A percentile compares a stretch with the other conserved stretches of the same genome.
These are phyloP conservation scores for Candida sojae DNA, from an alignment of 1,139 yeast genomes.

Conservation along the genomic window DNA sequence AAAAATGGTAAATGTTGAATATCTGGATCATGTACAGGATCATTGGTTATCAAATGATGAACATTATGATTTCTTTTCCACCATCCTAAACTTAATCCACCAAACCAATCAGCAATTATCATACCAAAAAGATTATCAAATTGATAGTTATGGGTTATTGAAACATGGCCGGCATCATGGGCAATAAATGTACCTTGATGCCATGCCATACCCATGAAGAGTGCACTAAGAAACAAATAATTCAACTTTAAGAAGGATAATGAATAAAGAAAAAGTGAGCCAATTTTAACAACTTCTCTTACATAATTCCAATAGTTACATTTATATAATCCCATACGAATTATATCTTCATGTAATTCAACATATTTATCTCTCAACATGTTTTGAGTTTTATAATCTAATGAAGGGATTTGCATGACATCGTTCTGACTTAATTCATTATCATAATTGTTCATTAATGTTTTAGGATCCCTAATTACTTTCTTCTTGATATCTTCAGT, in stretches of 20 bases:
- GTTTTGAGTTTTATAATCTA: conserved; percentile 70
- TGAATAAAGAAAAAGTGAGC: conserved; percentile 51
- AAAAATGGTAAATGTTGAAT: conserved; percentile 91
- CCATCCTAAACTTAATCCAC: conserved; percentile 93
- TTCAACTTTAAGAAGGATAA: conserved; percentile 49
- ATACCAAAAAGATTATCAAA: conserved; percentile 77
- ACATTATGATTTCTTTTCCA: conserved; percentile 94
- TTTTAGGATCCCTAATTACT: conserved; percentile 54
- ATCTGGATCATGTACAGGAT: conserved; percentile 92
- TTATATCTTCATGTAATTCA: conserved; percentile 57
- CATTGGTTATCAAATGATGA: conserved; percentile 85
- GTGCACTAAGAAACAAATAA: conserved; percentile 58
- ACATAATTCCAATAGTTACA: conserved; percentile 73
- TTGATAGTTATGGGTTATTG: conserved; percentile 79
- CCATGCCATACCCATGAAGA: conserved; percentile 77
- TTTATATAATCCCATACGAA: conserved; percentile 61
- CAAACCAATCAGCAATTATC: conserved; percentile 72
- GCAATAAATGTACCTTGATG: conserved; percentile 87
- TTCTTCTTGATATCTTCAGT: conserved; percentile 6
- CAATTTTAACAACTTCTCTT: conserved; percentile 65
- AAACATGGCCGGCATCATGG: conserved; percentile 87
- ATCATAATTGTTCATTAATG: conserved; percentile 59
- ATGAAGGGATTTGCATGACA: conserved; percentile 54
- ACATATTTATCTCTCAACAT: conserved; percentile 58
- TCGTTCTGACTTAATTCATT: conserved; percentile 55